A percentile compares a stretch with the other conserved stretches of the same genome.
Evolutionary conservation across 2,329 filamentous ascomycete genomes (phyloP).

Genomic region (Aspergillus pseudoviridinutans): DNA sequence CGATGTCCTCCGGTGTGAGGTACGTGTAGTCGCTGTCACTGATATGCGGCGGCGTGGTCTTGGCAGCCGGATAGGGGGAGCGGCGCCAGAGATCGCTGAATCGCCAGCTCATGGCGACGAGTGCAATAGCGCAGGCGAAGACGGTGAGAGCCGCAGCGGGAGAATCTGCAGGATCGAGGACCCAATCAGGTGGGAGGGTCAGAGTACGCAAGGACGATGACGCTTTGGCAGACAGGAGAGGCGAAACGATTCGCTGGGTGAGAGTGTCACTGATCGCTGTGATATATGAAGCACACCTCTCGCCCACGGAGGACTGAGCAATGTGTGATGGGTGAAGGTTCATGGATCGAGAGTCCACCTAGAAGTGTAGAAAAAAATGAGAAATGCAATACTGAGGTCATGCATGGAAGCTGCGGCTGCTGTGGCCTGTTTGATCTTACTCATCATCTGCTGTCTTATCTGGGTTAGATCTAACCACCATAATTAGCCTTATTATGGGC

Average conservation of each 20-base stretch:
- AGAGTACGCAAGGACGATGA: conserved; percentile 20
- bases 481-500: no score
- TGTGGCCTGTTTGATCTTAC: no score
- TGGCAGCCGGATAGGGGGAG: conserved; percentile 22
- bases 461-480: no score
- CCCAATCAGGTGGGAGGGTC: conserved; percentile 17
- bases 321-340: conserved; percentile 35
- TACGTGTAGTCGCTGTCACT: conserved; percentile 39
- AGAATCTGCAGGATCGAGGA: conserved; percentile 8
- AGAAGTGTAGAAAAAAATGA: neutral
- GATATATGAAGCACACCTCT: conserved; percentile 39
- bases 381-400: no score
- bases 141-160: conserved; percentile 24
- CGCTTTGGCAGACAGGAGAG: conserved; percentile 18
- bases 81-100: conserved; percentile 31
- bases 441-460: no score
- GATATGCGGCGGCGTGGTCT: conserved; percentile 30
- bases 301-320: conserved; percentile 37
- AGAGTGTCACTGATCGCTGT: conserved; percentile 32
- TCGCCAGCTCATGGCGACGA: conserved; percentile 35
- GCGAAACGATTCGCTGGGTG: conserved; percentile 27
- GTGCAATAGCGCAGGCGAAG: conserved; percentile 24
- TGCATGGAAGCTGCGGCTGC: no score
- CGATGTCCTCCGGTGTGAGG: conserved; percentile 34
- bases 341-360: conserved; percentile 28